Conservation (phyloP, 371 early-diverging fungal genomes). For the Mucor indicus region DNA sequence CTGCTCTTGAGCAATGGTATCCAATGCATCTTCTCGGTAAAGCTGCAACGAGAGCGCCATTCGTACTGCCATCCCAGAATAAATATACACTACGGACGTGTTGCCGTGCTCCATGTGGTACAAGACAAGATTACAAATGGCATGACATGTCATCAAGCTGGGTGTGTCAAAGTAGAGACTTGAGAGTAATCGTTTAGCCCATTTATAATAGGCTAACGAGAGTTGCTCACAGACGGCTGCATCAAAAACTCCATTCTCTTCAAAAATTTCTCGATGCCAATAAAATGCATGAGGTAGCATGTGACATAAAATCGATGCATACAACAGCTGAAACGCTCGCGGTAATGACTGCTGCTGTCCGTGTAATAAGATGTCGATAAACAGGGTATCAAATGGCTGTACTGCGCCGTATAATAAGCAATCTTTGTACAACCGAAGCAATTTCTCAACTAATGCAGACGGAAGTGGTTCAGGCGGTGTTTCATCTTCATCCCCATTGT, state of each 20-base stretch:
- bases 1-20: constrained; percentile 11
- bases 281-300: constrained; percentile 42
- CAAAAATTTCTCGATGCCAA: constrained; percentile 37
- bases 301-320: constrained; percentile 36
- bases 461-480: constrained; percentile 6
- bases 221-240: constrained; percentile 8
- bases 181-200: constrained; percentile 34
- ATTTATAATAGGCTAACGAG: constrained; percentile 36
- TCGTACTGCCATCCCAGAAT: constrained; percentile 46
- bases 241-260: constrained; percentile 8
- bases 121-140: constrained; percentile 38
- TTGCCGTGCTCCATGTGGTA: constrained; percentile 49
- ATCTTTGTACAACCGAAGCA: constrained; percentile 29
- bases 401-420: constrained; percentile 43
- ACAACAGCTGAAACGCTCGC: constrained; percentile 25
- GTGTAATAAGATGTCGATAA: constrained; percentile 16
- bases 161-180: constrained; percentile 39
- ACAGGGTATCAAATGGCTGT: constrained; percentile 27
- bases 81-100: constrained; percentile 37
- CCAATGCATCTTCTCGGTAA: constrained; percentile 29
- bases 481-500: constrained; percentile 4
- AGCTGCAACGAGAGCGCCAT: constrained; percentile 40
- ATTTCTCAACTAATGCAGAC: background rate
- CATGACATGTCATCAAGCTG: constrained; percentile 34
- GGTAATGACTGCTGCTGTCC: background rate